These are phyloP conservation scores for Ogataea trehalophila DNA, from an alignment of 805 yeast genomes.

Conservation along the genomic window DNA sequence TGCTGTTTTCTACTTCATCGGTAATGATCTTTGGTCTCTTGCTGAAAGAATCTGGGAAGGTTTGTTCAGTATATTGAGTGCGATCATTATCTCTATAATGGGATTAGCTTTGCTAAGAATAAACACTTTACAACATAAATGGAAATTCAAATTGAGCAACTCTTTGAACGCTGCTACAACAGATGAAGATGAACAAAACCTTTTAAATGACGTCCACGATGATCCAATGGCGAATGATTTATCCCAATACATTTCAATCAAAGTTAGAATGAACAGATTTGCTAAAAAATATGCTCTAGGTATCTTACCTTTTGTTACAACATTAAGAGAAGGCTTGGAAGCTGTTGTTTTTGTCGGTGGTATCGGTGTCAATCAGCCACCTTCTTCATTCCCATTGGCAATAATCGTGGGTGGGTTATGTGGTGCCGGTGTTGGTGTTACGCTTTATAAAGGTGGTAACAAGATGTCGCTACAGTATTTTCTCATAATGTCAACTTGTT, in stretches of 20 bases:
- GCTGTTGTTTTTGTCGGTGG: conserved; percentile 93
- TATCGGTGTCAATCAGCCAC: conserved; percentile 69
- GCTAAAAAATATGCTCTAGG: conserved; percentile 62
- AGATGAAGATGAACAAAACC: conserved; percentile 8
- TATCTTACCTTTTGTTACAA: conserved; percentile 77
- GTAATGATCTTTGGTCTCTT: conserved; percentile 80
- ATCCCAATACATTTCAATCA: conserved; percentile 6
- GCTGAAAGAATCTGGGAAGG: conserved; percentile 93
- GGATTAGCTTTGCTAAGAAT: conserved; percentile 78
- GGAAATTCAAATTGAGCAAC: conserved; percentile 52
- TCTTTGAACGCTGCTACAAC: conserved; percentile 14
- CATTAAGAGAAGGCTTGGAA: conserved; percentile 85
- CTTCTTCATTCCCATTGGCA: conserved; percentile 60
- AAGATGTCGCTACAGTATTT: conserved; percentile 72
- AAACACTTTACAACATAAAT: conserved; percentile 77
- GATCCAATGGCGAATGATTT: conserved; percentile 19
- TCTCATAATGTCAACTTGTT: conserved; percentile 69
- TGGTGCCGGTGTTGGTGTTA: conserved; percentile 61
- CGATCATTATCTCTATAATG: conserved; percentile 78
- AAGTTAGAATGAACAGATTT: conserved; percentile 30
- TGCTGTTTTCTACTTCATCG: conserved; percentile 65
- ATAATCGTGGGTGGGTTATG: conserved; percentile 50
- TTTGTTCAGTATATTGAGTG: conserved; percentile 68
- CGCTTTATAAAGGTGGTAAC: conserved; percentile 74
- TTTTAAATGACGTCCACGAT: conserved; percentile 9